Base-by-base conservation (phyloP, 176 grass and related monocot genomes). In the Hordeum marinum region DNA sequence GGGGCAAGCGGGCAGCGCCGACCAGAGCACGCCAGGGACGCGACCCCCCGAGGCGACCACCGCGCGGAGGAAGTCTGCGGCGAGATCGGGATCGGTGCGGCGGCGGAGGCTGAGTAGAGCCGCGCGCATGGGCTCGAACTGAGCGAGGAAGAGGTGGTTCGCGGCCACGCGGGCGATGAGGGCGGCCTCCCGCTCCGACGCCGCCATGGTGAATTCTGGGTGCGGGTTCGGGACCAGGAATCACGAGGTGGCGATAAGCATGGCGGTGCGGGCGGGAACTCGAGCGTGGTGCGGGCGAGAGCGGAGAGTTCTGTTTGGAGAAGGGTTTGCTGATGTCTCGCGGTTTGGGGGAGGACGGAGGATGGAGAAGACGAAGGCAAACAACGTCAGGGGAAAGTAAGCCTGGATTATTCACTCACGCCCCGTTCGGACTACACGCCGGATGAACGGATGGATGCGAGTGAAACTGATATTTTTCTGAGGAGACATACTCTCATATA, bases 51-150 rank as follows among this genome's bases (percentile, higher is more conserved):
- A 70, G 46, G 87, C 87, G 32, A 87, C 87, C 34, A 95, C 66
- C 17, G 91, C 68, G 66, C 89, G 89, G 39, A 98, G 93, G 78
- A 95, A 90, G 13, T 70, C 64, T 3, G 83, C 79, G 13, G 93
- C 81, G 32, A 95, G 91, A 11, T 73, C 85, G 7, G 93, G 89
- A 8, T 90, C 83, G 23, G 84, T 79, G 70, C 96, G 89, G 85
- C 87, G 90, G 68, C 89, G 96, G 64, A 98, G 93, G 77, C 93
- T 98, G 80, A 98, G 91, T 4, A 98, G 91, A 52, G 86, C 75
- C 34, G 93, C 96, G 46, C 96, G 88, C 77, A 98, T 81, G 59
- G 93, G 88, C 81, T 98, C 96, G 84, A 98, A 98, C 84, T 98
- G 93, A 63, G 72, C 92, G 71, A 98, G 92, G 85, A 91, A 94